phyloP scores from a whole-genome alignment of 805 yeast species.

The Saturnispora kantuleensis region DNA sequence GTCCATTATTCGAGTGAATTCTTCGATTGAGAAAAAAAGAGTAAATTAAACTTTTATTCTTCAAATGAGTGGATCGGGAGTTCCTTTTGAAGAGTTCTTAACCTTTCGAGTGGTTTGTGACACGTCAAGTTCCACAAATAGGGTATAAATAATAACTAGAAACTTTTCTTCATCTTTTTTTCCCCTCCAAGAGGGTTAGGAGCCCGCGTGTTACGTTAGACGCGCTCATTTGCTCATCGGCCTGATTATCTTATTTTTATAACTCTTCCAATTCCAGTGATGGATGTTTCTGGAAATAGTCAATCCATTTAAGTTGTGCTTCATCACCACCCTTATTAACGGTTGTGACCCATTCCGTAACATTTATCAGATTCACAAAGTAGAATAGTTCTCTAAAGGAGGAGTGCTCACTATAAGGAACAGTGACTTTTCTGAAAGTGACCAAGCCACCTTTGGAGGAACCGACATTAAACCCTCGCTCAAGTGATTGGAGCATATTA shows the following conservation, averaged over 20 bases:
- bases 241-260: neutral
- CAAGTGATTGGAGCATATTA: constrained; percentile 1
- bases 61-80: neutral
- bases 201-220: constrained; percentile 5
- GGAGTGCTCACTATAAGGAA: constrained; percentile 91
- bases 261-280: neutral
- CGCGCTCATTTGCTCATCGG: constrained; percentile 4
- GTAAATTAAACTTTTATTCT: neutral
- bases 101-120: neutral
- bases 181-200: constrained; percentile 3
- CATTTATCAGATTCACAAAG: constrained; percentile 46
- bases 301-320: constrained; percentile 1
- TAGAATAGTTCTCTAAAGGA: constrained; percentile 70
- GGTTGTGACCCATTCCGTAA: constrained; percentile 62
- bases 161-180: neutral
- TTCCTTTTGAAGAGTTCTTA: too few species aligned
- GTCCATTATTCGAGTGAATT: constrained; percentile 33
- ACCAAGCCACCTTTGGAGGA: constrained; percentile 10
- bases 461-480: constrained; percentile 8
- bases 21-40: neutral
- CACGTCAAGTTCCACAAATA: constrained; percentile 1
- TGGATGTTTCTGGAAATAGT: neutral
- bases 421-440: constrained; percentile 15
- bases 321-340: constrained; percentile 37
- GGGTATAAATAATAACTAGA: neutral